These are phyloP conservation scores for Chytriomyces confervae DNA, from an alignment of 192 early-diverging fungal genomes.

Conservation along the genomic window DNA sequence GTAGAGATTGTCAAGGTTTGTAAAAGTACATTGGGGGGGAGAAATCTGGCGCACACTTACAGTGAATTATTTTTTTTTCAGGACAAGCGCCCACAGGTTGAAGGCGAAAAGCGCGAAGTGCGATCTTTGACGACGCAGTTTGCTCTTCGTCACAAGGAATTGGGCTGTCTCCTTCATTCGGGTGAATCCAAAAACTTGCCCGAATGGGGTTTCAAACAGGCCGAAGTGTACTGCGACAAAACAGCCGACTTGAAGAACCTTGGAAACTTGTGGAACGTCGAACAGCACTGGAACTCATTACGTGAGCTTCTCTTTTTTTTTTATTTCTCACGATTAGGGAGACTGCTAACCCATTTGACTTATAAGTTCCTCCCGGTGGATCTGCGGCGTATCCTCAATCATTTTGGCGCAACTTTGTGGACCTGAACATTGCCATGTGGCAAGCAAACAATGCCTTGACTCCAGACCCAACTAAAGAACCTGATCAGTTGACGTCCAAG, in stretches of 20 bases:
- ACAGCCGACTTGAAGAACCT: constrained; percentile 51
- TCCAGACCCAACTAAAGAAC: constrained; percentile 90
- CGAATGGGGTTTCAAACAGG: constrained; percentile 96
- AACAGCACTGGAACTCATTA: constrained; percentile 79
- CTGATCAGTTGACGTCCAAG: constrained; percentile 75
- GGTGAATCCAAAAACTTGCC: constrained; percentile 74
- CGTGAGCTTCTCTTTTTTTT: constrained; percentile 47
- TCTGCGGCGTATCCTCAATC: constrained; percentile 66
- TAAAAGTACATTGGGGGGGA: no score
- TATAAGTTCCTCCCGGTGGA: constrained; percentile 70
- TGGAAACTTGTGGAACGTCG: constrained; percentile 91
- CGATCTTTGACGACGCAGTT: constrained; percentile 81
- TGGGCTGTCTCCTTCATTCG: constrained; percentile 80
- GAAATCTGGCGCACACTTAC: no score
- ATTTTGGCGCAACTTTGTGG: constrained; percentile 84
- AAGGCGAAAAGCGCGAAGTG: constrained; percentile 43
- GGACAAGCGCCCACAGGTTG: constrained; percentile 35
- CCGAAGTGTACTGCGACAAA: constrained; percentile 88
- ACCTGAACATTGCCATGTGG: constrained; percentile 95
- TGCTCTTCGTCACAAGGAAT: constrained; percentile 71
- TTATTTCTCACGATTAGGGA: no score
- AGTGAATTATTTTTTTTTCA: no score
- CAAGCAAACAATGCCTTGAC: constrained; percentile 93
- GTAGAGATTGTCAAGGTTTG: constrained; percentile 74
- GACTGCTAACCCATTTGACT: constrained; percentile 1